Conservation (phyloP, 345 rosid genomes). For the Combretum micranthum region DNA sequence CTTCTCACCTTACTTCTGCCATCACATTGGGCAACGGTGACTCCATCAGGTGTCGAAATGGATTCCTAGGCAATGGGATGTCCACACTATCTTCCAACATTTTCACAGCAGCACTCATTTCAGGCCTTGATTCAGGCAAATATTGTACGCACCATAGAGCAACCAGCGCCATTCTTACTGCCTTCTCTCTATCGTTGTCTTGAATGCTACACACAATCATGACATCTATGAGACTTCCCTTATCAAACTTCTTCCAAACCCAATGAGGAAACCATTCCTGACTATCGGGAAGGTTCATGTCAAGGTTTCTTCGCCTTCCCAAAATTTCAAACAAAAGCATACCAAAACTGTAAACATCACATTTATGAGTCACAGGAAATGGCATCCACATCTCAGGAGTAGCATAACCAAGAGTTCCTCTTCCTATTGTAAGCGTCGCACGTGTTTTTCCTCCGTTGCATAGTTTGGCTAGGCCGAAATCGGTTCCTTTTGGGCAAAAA, state of each 20-base stretch:
- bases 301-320: conserved; percentile 13
- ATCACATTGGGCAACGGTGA: not conserved
- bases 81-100: conserved; percentile 16
- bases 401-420: conserved; percentile 16
- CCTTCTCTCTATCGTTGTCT: conserved; percentile 6
- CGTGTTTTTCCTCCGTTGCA: conserved; percentile 5
- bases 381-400: conserved; percentile 12
- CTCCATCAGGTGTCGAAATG: conserved; percentile 9
- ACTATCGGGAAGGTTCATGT: conserved; percentile 1
- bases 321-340: conserved; percentile 14
- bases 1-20: not conserved
- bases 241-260: conserved; percentile 7
- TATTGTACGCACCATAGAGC: conserved; percentile 15
- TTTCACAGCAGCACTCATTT: conserved; percentile 13
- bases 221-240: not conserved
- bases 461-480: conserved; percentile 14
- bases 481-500: conserved; percentile 5
- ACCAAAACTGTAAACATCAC: conserved; percentile 18
- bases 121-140: conserved; percentile 10
- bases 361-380: conserved; percentile 9
- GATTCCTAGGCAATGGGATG: not conserved
- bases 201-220: conserved; percentile 5
- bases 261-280: conserved; percentile 12
- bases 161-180: conserved; percentile 5
- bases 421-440: not conserved